Percentiles rank a stretch among this genome's conserved stretches.
Conservation (phyloP, 352 stramenopile genomes). For the Globisporangium heterothallicum region DNA sequence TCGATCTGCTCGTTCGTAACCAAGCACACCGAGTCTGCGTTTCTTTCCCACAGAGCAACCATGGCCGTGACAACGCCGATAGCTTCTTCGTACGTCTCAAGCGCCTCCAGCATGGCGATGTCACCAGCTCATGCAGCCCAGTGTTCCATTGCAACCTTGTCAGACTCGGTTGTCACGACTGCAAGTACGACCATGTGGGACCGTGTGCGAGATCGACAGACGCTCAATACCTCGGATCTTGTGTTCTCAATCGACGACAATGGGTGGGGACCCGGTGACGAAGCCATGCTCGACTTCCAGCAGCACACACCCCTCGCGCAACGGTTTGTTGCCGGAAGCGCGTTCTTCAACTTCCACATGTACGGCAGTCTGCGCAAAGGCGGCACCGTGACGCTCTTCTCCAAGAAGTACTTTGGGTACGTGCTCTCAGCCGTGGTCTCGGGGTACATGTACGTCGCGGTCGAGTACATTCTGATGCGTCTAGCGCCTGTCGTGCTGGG, state of each 20-base stretch:
- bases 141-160: not conserved
- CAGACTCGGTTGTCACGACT: not conserved
- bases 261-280: not conserved
- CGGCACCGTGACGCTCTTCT: constrained; percentile 7
- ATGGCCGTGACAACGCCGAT: not conserved
- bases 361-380: constrained; percentile 48
- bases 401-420: constrained; percentile 11
- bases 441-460: constrained; percentile 11
- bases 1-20: no score
- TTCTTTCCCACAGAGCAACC: no score
- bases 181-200: not conserved
- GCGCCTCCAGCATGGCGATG: not conserved
- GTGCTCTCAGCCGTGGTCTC: constrained; percentile 8
- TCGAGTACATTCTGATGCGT: constrained; percentile 13
- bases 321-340: constrained; percentile 29
- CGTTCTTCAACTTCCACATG: constrained; percentile 64
- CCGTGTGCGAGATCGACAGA: not conserved
- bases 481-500: constrained; percentile 9
- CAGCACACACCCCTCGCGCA: not conserved
- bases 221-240: not conserved
- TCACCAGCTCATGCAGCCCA: not conserved
- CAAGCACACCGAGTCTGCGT: no score
- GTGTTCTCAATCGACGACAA: constrained; percentile 5
- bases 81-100: not conserved
- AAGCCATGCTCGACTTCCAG: constrained; percentile 1